These are phyloP conservation scores for Leccinum fallax DNA, from an alignment of 1,284 basidiomycete genomes.

Conservation along the genomic window DNA sequence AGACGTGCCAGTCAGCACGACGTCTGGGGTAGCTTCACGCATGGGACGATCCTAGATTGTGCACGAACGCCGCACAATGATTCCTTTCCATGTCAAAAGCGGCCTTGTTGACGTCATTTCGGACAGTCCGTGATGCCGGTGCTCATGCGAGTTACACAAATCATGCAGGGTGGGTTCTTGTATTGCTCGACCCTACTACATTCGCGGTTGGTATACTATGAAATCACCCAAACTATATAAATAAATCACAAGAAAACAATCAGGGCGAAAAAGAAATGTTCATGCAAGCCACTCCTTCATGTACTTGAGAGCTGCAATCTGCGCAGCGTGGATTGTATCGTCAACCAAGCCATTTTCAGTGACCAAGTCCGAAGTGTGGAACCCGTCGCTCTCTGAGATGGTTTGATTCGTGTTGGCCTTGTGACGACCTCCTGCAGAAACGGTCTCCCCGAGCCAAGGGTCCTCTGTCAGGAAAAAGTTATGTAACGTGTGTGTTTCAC, in stretches of 20 bases:
- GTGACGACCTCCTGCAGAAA: slow-evolving; percentile 57
- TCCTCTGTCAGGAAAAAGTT: slow-evolving; percentile 48
- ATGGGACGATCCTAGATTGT: slow-evolving; percentile 4
- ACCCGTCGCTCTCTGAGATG: slow-evolving; percentile 59
- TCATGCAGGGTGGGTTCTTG: no score
- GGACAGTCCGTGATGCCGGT: no score
- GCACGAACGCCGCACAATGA: no score
- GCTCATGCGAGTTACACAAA: no score
- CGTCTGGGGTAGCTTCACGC: slow-evolving; percentile 24
- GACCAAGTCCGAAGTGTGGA: slow-evolving; percentile 66
- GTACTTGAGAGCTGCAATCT: slow-evolving; percentile 45
- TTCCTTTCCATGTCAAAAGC: no score
- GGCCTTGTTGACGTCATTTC: no score
- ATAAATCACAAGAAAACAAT: not conserved
- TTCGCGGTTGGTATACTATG: not conserved
- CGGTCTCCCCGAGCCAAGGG: slow-evolving; percentile 72
- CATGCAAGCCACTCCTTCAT: slow-evolving; percentile 53
- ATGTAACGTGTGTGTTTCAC: not conserved
- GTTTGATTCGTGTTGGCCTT: slow-evolving; percentile 56
- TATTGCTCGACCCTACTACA: no score
- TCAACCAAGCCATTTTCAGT: slow-evolving; percentile 47
- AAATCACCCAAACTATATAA: not conserved
- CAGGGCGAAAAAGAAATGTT: not conserved
- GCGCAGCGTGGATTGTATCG: slow-evolving; percentile 54
- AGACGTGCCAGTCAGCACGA: slow-evolving; percentile 36